Evolutionary conservation across 495 filamentous ascomycete species (phyloP).

Genomic region (Hypoxylon subgilvum): DNA sequence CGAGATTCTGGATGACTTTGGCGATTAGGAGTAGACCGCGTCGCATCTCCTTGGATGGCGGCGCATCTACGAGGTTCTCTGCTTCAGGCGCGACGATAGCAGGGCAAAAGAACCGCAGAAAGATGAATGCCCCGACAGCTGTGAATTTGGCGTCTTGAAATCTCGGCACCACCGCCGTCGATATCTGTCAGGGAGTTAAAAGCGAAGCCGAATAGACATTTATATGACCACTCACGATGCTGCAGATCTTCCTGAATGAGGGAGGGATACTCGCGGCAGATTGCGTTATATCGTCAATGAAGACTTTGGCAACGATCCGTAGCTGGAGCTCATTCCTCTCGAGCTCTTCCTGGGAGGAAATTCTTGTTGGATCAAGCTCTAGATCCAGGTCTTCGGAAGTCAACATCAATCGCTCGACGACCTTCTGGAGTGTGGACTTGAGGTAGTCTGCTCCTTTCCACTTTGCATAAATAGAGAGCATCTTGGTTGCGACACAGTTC

Average conservation of each 20-base stretch:
- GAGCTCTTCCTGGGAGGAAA: slow-evolving; percentile 62
- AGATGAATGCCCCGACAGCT: slow-evolving; percentile 72
- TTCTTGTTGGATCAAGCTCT: slow-evolving; percentile 66
- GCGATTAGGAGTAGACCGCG: slow-evolving; percentile 69
- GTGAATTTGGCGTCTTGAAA: slow-evolving; percentile 74
- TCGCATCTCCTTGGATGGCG: slow-evolving; percentile 69
- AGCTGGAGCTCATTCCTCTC: slow-evolving; percentile 66
- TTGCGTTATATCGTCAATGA: slow-evolving; percentile 69
- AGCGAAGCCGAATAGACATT: neutral
- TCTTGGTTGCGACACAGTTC: slow-evolving; percentile 71
- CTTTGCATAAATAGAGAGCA: slow-evolving; percentile 70
- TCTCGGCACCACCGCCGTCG: slow-evolving; percentile 59
- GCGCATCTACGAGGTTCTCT: slow-evolving; percentile 62
- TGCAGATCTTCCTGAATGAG: slow-evolving; percentile 69
- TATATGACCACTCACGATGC: slow-evolving; percentile 52
- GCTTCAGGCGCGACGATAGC: slow-evolving; percentile 71
- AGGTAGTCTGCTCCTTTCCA: slow-evolving; percentile 70
- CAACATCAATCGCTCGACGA: slow-evolving; percentile 64
- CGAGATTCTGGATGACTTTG: slow-evolving; percentile 71
- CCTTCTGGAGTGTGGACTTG: slow-evolving; percentile 66
- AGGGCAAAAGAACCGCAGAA: slow-evolving; percentile 72
- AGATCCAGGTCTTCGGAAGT: slow-evolving; percentile 67
- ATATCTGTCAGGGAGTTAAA: slow-evolving; percentile 51
- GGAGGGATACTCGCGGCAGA: slow-evolving; percentile 64
- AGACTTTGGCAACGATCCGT: slow-evolving; percentile 65